Conservation (phyloP, 169 alveolate species). For the Theileria parva region DNA sequence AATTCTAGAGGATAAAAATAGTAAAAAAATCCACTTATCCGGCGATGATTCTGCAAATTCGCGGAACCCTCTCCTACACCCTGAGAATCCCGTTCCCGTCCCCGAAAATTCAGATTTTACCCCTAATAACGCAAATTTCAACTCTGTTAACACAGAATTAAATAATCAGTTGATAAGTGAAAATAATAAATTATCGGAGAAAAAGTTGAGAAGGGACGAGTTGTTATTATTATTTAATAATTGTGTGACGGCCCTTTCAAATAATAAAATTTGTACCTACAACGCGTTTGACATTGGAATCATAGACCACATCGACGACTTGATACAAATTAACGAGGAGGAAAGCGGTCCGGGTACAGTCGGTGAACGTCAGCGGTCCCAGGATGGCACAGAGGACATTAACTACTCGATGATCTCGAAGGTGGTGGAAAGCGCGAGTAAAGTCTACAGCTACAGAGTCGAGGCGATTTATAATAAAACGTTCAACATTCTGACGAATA, state of each 20-base stretch:
- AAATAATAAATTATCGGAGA: background rate
- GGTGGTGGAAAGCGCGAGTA: slow-evolving; percentile 79
- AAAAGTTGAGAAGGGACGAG: slow-evolving; percentile 50
- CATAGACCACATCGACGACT: slow-evolving; percentile 82
- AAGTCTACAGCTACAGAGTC: slow-evolving; percentile 77
- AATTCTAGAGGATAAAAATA: background rate
- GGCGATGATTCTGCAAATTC: background rate
- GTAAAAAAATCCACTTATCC: background rate
- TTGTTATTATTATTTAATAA: slow-evolving; percentile 73
- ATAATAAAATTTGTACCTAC: slow-evolving; percentile 79
- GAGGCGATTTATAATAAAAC: slow-evolving; percentile 80
- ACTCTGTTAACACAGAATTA: background rate
- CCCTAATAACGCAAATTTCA: no score
- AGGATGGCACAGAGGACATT: slow-evolving; percentile 11
- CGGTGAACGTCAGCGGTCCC: slow-evolving; percentile 14
- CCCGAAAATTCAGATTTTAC: background rate
- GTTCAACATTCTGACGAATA: slow-evolving; percentile 70
- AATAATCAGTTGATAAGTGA: no score
- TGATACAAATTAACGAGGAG: slow-evolving; percentile 74
- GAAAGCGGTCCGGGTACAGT: slow-evolving; percentile 36
- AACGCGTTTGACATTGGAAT: slow-evolving; percentile 83
- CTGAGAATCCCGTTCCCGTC: background rate
- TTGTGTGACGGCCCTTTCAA: slow-evolving; percentile 78
- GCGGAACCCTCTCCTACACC: background rate
- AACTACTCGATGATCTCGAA: slow-evolving; percentile 75